Evolutionary conservation across 495 filamentous ascomycete genomes (phyloP).

Genomic region (Penicillium chermesinum): DNA sequence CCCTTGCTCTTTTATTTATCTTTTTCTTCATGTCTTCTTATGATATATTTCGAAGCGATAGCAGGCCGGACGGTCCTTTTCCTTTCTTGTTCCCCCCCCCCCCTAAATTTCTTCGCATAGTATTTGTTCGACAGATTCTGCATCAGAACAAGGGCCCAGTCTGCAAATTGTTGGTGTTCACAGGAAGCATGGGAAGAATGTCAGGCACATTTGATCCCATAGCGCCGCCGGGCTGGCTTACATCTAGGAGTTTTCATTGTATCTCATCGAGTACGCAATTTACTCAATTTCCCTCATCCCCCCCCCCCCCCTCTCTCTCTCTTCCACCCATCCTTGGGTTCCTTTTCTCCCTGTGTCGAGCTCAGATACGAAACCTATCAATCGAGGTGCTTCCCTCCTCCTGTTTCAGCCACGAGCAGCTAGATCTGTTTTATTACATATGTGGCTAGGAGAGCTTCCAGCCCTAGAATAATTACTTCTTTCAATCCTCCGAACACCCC

Average conservation of each 20-base stretch:
- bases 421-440: conserved; percentile 7
- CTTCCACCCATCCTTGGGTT: conserved; percentile 1
- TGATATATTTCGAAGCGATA: too few relatives aligned
- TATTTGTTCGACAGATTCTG: background rate
- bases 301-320: conserved; percentile 5
- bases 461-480: too few relatives aligned
- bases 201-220: conserved; percentile 15
- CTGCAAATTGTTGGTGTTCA: conserved; percentile 4
- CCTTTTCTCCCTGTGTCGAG: conserved; percentile 1
- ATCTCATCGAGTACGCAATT: too few relatives aligned
- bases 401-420: conserved; percentile 6
- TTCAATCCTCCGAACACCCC: background rate
- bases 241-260: background rate
- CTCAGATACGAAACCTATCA: conserved; percentile 13
- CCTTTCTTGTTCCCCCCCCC: too few relatives aligned
- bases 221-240: conserved; percentile 9
- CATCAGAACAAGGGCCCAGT: background rate
- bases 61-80: too few relatives aligned
- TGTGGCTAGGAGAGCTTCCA: background rate
- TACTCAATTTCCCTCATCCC: too few relatives aligned
- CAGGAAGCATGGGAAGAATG: conserved; percentile 4
- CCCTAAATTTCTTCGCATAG: background rate
- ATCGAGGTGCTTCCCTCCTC: conserved; percentile 8
- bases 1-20: too few relatives aligned
- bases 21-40: too few relatives aligned